Conservation (phyloP, 805 yeast species). For the Candida sonorensis region DNA sequence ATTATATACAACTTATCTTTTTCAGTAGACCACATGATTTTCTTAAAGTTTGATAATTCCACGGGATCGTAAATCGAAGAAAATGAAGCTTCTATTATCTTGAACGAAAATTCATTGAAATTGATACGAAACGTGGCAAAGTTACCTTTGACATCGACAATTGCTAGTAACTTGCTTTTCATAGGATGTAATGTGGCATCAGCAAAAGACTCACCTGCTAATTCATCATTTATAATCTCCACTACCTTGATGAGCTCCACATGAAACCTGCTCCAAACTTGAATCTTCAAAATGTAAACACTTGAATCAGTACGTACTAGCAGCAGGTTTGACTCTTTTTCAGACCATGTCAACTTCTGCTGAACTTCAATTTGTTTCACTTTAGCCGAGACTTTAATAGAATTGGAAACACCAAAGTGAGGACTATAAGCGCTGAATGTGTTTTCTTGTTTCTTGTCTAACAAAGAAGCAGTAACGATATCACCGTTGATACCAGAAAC, state of each 20-base stretch:
- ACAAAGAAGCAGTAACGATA: conserved; percentile 1
- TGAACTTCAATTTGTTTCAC: conserved; percentile 30
- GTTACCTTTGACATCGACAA: conserved; percentile 48
- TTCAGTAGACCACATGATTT: conserved; percentile 38
- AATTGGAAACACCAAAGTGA: conserved; percentile 6
- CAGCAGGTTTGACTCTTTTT: conserved; percentile 12
- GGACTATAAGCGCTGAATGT: not conserved
- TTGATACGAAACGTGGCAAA: conserved; percentile 33
- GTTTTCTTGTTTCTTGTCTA: conserved; percentile 5
- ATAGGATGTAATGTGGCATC: conserved; percentile 38
- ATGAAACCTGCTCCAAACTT: conserved; percentile 6
- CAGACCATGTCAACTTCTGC: conserved; percentile 3
- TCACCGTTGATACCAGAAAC: conserved; percentile 24
- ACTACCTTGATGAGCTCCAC: conserved; percentile 16
- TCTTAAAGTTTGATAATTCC: conserved; percentile 53
- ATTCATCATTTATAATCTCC: conserved; percentile 13
- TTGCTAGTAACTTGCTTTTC: conserved; percentile 31
- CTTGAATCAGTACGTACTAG: conserved; percentile 26
- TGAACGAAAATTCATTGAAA: not conserved
- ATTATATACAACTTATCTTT: conserved; percentile 26
- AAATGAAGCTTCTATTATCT: conserved; percentile 2
- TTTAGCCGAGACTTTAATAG: conserved; percentile 9
- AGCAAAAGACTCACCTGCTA: conserved; percentile 27
- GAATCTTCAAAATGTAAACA: conserved; percentile 24
- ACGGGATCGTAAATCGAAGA: conserved; percentile 33